Evolutionary conservation across 2,329 filamentous ascomycete genomes (phyloP), one percentile per base, ranked within the genome.

Genomic region (Botrytis elliptica): DNA sequence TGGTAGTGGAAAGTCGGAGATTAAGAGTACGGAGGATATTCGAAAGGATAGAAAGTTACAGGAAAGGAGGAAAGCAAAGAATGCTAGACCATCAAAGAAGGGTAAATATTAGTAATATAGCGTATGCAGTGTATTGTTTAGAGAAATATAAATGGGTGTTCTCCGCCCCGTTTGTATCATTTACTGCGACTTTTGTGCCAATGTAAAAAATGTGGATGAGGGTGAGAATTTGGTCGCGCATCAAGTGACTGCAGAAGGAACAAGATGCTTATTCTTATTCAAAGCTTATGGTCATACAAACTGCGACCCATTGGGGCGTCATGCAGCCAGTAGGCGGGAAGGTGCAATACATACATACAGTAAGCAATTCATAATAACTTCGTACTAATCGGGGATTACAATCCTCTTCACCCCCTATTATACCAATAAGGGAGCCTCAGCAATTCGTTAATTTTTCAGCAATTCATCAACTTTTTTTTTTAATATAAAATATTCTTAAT

Each of bases 1-100:
- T 77, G 90, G 91, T 46, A 88, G 86, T 78, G 92, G 92, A 72
- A 95, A 91, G 82, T 84, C 86, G 81, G 95, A 98, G 85, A 84
- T 98, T 80, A 94, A 92, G 86, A 92, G 88, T 73, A 89, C 90
- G 73, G 91, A 95, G 63, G 94, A 97, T 81, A 94, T 98, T 77
- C 89, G 92, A 79, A 97, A 94, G 86, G 89, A 91, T 75, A 88
- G 96, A 80, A 90, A 91, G 82, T 81, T 94, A 80, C 88, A 92
- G 85, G 92, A 97, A 85, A 89, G 88, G 84, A 89, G 89, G 81
- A 90, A 86, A 82, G 92, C 92, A 81, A 98, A 99, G 89, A 98
- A 97, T 83, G 95, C 93, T 14, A 86, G 95, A 79, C 94, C 94
- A 12, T 81, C 88, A 59, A 92, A 88, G 84, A 94, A 88, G 84